Evolutionary conservation across 2,329 filamentous ascomycete species (phyloP).

Genomic region (Xylaria sp.): DNA sequence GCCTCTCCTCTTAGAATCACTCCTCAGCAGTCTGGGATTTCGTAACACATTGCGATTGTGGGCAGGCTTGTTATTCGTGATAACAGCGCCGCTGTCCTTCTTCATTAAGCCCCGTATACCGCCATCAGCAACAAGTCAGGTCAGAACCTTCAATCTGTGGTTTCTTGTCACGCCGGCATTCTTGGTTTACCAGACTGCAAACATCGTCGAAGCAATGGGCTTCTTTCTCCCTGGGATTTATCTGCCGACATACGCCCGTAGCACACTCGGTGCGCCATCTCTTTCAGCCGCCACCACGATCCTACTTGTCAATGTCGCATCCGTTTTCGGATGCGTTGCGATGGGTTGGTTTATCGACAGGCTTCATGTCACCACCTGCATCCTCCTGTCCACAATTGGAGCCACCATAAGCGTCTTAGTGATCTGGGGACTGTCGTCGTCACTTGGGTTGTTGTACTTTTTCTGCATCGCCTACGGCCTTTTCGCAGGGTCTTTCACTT

Average conservation of each 20-base stretch:
- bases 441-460: constrained; percentile 63
- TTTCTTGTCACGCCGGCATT: constrained; percentile 66
- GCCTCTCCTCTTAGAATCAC: constrained; percentile 62
- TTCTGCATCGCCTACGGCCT: constrained; percentile 72
- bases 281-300: constrained; percentile 66
- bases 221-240: constrained; percentile 73
- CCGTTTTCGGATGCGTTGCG: constrained; percentile 66
- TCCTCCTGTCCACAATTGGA: constrained; percentile 66
- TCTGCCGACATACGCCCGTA: constrained; percentile 65
- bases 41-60: constrained; percentile 65
- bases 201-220: constrained; percentile 66
- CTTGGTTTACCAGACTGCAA: constrained; percentile 66
- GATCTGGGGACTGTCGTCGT: constrained; percentile 69
- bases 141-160: constrained; percentile 54
- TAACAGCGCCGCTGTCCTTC: constrained; percentile 65
- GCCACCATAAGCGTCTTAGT: constrained; percentile 66
- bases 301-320: constrained; percentile 67
- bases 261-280: constrained; percentile 57
- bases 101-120: constrained; percentile 67
- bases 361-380: constrained; percentile 62
- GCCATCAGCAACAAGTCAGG: constrained; percentile 50
- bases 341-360: constrained; percentile 69
- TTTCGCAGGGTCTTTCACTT: constrained; percentile 71
- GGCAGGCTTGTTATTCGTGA: constrained; percentile 59
- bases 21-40: constrained; percentile 62